These are phyloP conservation scores for Streptanthus diversifolius DNA, from an alignment of 345 rosid genomes.

Conservation along the genomic window DNA sequence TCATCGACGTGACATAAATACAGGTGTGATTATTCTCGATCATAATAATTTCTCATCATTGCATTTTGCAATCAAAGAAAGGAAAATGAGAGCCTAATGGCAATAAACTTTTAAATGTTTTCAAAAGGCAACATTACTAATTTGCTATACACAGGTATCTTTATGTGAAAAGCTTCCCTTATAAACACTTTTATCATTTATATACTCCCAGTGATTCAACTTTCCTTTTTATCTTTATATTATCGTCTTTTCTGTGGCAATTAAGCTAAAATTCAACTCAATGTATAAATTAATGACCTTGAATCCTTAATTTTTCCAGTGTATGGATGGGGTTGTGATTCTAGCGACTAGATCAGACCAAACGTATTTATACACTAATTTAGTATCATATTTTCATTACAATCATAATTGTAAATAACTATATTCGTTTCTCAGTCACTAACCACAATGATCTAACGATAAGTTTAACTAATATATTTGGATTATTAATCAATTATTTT, in stretches of 20 bases:
- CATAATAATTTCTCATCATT: slow-evolving; percentile 1
- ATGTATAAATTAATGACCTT: no score
- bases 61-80: background rate
- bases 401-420: background rate
- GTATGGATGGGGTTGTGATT: background rate
- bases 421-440: background rate
- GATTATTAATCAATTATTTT: no score
- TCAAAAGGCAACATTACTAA: background rate
- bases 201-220: background rate
- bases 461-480: no score
- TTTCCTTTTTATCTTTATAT: background rate
- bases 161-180: background rate
- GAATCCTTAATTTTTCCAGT: background rate
- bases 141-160: background rate
- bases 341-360: background rate
- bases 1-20: background rate
- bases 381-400: background rate
- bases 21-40: background rate
- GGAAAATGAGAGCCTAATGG: background rate
- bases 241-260: background rate
- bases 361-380: background rate
- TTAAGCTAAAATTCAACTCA: background rate
- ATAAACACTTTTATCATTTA: background rate
- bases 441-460: background rate
- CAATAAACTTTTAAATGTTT: background rate